Base-by-base conservation (phyloP, 2,329 filamentous ascomycete genomes). In the Plenodomus lindquistii region DNA sequence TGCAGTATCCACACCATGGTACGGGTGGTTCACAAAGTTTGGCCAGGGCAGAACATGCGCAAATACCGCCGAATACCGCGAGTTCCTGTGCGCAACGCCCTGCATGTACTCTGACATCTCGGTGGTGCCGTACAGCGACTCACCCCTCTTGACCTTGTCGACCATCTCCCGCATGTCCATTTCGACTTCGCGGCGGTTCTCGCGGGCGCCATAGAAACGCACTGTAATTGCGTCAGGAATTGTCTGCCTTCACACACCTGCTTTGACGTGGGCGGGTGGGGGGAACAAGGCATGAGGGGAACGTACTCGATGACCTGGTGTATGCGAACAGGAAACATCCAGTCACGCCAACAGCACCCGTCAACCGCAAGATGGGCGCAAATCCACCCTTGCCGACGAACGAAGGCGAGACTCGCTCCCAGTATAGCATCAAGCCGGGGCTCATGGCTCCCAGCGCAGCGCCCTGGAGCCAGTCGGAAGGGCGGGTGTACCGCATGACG, bases 81-180 rank as follows among this genome's bases (percentile, higher is more conserved):
- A 96, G 79, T 99, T 96, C 63, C 94, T 82, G 50, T 90, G 85
- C 43, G 94, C 92, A 34, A 97, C 88, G 51, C 93, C 94, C 77
- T 99, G 94, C 80, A 97, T 88, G 76, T 97, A 90, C 56, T 92
- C 86, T 48, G 87, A 88, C 65, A 97, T 77, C 44, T 78, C 77
- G 66, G 86, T 90, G 65, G 82, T 84, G 67, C 94, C 94, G 75
- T 99, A 99, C 40, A 97, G 79, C 29, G 94, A 82, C 79, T 96
- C 83, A 58, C 93, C 93, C 50, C 82, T 84, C 83, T 97, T 99
- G 72, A 97, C 92, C 77, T 93, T 95, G 73, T 86, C 84, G 31
- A 97, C 92, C 94, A 99, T 99, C 77, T 99, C 94, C 58, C 85
- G 84, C 92, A 97, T 97, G 72, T 99, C 94, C 87, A 96, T 87